Percentiles rank a stretch among this genome's conserved stretches.
These are phyloP conservation scores for Ceratocystis harringtonii DNA, from an alignment of 2,329 filamentous ascomycete genomes.

Conservation along the genomic window DNA sequence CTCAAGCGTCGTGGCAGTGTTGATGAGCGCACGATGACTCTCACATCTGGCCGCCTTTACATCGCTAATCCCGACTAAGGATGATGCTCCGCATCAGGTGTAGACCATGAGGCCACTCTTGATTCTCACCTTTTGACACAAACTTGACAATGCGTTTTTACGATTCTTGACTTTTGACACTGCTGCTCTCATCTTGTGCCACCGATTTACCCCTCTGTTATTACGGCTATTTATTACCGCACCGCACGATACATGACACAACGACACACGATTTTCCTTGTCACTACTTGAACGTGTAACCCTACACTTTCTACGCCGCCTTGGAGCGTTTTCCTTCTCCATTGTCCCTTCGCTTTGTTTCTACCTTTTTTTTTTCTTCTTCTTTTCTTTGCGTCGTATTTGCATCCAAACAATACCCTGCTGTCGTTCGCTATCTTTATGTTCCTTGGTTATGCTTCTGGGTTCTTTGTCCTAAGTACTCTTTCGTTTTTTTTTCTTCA, in stretches of 20 bases:
- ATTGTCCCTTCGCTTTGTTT: constrained; percentile 1
- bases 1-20: constrained; percentile 65
- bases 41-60: constrained; percentile 58
- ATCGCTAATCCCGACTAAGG: constrained; percentile 68
- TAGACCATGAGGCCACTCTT: not conserved
- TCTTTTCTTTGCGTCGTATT: constrained; percentile 6
- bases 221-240: not conserved
- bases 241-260: no score
- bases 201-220: not conserved
- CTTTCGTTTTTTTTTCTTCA: constrained; percentile 3
- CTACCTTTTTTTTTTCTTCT: not conserved
- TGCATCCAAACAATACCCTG: constrained; percentile 17
- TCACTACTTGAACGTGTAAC: not conserved
- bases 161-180: not conserved
- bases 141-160: not conserved
- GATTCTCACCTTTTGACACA: not conserved
- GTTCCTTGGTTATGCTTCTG: constrained; percentile 8
- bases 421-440: constrained; percentile 8
- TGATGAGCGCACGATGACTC: constrained; percentile 65
- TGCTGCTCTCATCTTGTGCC: not conserved
- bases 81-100: no score
- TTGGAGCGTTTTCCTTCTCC: constrained; percentile 8
- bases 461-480: not conserved
- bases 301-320: not conserved
- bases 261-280: not conserved